Percentiles rank a stretch among this genome's conserved stretches.
phyloP scores from a whole-genome alignment of 768 basidiomycete species.

The Tulasnella sp. region DNA sequence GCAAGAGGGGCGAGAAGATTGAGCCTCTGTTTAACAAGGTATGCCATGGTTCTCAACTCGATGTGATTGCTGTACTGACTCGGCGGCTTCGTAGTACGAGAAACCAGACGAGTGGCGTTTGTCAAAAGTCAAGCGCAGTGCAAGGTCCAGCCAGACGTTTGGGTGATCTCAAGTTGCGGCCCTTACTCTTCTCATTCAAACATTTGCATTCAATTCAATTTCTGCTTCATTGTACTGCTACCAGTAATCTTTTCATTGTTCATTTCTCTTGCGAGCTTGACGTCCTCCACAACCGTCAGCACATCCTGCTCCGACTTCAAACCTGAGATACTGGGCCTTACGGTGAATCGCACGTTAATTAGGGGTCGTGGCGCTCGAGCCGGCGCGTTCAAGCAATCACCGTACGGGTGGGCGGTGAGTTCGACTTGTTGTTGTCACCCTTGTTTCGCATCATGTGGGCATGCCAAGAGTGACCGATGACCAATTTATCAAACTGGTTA shows the following conservation, averaged over 20 bases:
- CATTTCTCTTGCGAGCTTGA: background rate
- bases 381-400: no score
- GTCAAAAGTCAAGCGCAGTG: conserved; percentile 85
- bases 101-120: conserved; percentile 91
- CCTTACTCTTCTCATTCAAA: background rate
- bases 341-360: no score
- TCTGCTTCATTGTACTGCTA: background rate
- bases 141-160: conserved; percentile 89
- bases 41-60: conserved; percentile 14
- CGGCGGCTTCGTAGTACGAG: conserved; percentile 47
- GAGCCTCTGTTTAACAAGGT: conserved; percentile 89
- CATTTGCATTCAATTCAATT: background rate
- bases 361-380: no score
- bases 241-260: background rate
- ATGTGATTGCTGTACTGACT: background rate
- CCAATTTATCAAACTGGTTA: no score
- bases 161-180: conserved; percentile 40
- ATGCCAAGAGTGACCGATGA: no score
- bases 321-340: no score
- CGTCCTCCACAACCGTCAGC: no score
- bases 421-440: no score
- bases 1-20: conserved; percentile 94
- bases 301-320: no score
- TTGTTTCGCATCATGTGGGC: no score
- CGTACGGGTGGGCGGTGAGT: no score